Percentiles rank a stretch among this genome's conserved stretches.
These are phyloP conservation scores for Trypanosoma grayi DNA, from an alignment of 208 protist genomes.

Conservation along the genomic window DNA sequence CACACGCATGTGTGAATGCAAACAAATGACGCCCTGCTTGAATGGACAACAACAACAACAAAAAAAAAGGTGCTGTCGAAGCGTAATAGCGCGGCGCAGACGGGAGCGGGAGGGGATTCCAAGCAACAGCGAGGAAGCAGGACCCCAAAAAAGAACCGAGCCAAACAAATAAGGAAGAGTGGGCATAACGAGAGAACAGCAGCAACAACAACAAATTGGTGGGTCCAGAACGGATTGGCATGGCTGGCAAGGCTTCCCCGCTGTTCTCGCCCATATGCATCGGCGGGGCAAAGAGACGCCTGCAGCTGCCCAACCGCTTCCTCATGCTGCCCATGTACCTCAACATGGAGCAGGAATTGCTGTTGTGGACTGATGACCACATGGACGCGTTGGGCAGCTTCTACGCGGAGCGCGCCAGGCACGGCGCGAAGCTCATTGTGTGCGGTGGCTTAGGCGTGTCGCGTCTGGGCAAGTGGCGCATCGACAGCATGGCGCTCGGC, in stretches of 20 bases:
- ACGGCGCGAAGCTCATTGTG: conserved; percentile 87
- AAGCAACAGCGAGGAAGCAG: not conserved
- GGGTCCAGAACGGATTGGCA: not conserved
- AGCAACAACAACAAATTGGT: no score
- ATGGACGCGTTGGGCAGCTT: conserved; percentile 80
- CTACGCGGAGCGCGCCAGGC: conserved; percentile 78
- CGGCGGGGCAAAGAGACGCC: conserved; percentile 10
- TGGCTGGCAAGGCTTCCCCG: conserved; percentile 1
- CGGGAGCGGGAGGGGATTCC: not conserved
- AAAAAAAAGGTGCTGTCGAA: not conserved
- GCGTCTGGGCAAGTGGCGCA: conserved; percentile 68
- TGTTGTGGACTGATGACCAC: conserved; percentile 46
- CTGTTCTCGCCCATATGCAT: conserved; percentile 73
- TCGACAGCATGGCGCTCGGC: conserved; percentile 70
- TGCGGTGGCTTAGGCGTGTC: conserved; percentile 88
- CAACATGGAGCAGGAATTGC: conserved; percentile 77
- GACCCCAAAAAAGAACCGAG: no score
- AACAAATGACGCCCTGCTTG: no score
- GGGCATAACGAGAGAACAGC: no score
- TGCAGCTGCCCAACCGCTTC: conserved; percentile 76
- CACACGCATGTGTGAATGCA: not conserved
- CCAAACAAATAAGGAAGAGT: no score
- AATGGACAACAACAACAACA: no score
- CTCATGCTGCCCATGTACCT: conserved; percentile 86
- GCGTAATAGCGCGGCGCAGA: not conserved